These are phyloP conservation scores for Gossypium lobatum DNA, from an alignment of 441 rosid genomes.

Conservation along the genomic window DNA sequence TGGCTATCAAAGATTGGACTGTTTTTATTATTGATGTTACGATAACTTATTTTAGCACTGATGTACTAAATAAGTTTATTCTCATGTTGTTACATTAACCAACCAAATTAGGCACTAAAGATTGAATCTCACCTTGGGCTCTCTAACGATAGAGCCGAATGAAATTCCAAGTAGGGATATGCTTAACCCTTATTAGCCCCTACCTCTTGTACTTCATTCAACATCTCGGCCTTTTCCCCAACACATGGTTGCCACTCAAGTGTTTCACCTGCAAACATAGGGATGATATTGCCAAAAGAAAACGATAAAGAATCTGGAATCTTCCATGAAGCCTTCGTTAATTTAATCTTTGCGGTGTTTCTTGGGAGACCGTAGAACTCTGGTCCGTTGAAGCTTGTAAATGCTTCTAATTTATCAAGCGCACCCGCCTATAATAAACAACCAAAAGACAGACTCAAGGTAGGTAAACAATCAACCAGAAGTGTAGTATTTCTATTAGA, in stretches of 20 bases:
- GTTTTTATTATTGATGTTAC: too few species aligned
- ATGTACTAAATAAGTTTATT: too few species aligned
- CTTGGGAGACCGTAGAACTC: constrained; percentile 92
- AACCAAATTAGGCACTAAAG: too few species aligned
- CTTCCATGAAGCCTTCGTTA: constrained; percentile 59
- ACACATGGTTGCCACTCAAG: constrained; percentile 63
- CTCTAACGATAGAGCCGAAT: too few species aligned
- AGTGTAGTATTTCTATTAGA: neutral
- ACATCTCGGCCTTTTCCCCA: too few species aligned
- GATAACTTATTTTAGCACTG: too few species aligned
- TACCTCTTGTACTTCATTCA: too few species aligned
- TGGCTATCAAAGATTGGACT: too few species aligned
- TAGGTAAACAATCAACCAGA: neutral
- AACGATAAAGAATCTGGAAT: constrained; percentile 63
- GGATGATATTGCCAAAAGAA: constrained; percentile 67
- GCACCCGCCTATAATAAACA: constrained; percentile 58
- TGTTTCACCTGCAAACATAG: constrained; percentile 83
- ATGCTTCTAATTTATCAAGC: constrained; percentile 83
- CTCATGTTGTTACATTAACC: too few species aligned
- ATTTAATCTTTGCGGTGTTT: constrained; percentile 61
- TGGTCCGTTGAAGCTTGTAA: constrained; percentile 92
- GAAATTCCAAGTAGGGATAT: too few species aligned
- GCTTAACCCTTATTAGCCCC: too few species aligned
- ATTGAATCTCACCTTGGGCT: too few species aligned
- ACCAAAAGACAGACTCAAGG: neutral